Evolutionary conservation across 208 protist species (phyloP).

Genomic region (Zelonia costaricensis): DNA sequence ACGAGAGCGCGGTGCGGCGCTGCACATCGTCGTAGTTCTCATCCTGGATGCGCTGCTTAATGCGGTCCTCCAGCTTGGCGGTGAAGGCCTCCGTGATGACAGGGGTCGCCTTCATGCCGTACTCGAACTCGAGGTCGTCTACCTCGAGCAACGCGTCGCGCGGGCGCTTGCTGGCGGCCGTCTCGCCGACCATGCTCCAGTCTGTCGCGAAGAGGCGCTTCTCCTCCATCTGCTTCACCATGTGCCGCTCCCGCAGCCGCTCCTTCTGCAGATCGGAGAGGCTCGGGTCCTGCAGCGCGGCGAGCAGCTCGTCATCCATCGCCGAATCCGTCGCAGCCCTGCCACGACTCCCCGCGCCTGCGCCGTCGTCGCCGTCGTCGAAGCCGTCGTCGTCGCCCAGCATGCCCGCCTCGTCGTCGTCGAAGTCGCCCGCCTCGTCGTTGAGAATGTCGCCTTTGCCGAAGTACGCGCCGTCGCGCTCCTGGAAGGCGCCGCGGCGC

Average conservation of each 20-base stretch:
- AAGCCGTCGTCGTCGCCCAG: conserved; percentile 21
- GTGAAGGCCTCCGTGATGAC: conserved; percentile 88
- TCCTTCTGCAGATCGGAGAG: conserved; percentile 77
- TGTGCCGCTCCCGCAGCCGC: conserved; percentile 64
- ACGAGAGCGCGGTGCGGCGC: conserved; percentile 44
- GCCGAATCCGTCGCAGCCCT: conserved; percentile 35
- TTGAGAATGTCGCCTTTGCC: conserved; percentile 34
- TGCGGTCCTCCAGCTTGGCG: conserved; percentile 85
- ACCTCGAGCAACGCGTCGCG: conserved; percentile 86
- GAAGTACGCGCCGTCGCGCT: conserved; percentile 27
- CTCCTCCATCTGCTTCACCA: conserved; percentile 76
- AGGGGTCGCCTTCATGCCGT: conserved; percentile 86
- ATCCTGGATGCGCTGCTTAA: conserved; percentile 82
- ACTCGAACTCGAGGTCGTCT: conserved; percentile 85
- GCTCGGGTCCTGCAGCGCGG: conserved; percentile 57
- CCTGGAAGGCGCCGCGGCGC: conserved; percentile 10
- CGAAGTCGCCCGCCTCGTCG: conserved; percentile 58
- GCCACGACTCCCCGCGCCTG: neutral
- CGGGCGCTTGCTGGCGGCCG: conserved; percentile 65
- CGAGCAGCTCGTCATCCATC: conserved; percentile 65
- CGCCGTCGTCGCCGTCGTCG: conserved; percentile 13
- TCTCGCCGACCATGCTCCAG: conserved; percentile 89
- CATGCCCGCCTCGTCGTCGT: conserved; percentile 43
- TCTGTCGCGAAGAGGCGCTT: conserved; percentile 71
- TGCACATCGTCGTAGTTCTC: conserved; percentile 84